Evolutionary conservation across 306 rosid species (phyloP), one percentile per base, ranked within the genome.

Genomic region (Lathyrus sativus): DNA sequence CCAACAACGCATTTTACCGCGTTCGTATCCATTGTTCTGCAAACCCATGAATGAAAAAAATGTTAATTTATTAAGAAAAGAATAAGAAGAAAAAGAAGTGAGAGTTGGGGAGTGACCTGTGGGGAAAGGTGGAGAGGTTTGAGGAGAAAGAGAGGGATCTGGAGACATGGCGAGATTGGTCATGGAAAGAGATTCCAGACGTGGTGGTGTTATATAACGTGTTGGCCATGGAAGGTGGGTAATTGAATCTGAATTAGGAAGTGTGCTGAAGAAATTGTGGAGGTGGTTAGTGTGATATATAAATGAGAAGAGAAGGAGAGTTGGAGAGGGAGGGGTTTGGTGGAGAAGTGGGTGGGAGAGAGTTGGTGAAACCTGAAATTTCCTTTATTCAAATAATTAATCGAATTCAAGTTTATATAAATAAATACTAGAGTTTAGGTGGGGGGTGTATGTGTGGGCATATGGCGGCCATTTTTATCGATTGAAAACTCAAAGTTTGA

Each of bases 21-120:
- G 67, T 67, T 61, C 56, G 68, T 15, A 75, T 60, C 74, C 60
- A 76, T 24, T 70, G 72, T 65, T 67, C 71, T 63, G 31, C 39
- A n/a, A 61, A 31, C 14, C 7, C 14, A 33, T 15, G 0, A 50
- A 19, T 4, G 4, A 11, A 56, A 70, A 59, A 46, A 1, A 12
- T 2, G 24, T 24, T 24, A 48, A 46, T 22, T 50, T 37, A 49
- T 12, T 2, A 24, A 8, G 29, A 10, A 28, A 14, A 6, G 42
- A 5, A 29, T 50, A 3, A 29, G 33, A 42, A 39, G 37, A 26
- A 17, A 9, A 18, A 22, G 11, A 38, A 9, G 9, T 38, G 11
- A 18, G 12, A 14, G 35, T 9, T 22, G 15, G 28, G 5, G 15
- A 64, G 33, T 65, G 5, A 74, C 73, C 29, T 75, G 42, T 55